Conservation (phyloP, 139 green algal species). For the Chlamydomonas incerta region DNA sequence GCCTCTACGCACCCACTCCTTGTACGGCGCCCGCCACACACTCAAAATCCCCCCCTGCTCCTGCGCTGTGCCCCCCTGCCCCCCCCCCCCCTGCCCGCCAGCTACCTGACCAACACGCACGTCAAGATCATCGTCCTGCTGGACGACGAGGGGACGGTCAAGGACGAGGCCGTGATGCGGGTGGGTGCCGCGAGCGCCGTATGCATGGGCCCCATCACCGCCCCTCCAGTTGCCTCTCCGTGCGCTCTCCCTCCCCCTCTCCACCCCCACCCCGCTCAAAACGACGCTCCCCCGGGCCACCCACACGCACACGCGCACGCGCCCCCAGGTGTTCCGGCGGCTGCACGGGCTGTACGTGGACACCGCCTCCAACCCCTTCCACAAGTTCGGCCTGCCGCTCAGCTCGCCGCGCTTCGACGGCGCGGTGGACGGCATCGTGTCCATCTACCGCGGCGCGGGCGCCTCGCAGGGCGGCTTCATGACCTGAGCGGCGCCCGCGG, state of each 20-base stretch:
- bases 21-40: too few species aligned
- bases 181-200: neutral
- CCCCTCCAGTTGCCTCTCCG: too few species aligned
- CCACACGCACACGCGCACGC: neutral
- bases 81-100: too few species aligned
- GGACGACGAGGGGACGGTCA: conserved; percentile 28
- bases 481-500: neutral
- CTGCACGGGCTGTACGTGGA: conserved; percentile 86
- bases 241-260: neutral
- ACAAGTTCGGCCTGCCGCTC: conserved; percentile 67
- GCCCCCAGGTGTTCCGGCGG: conserved; percentile 75
- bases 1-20: too few species aligned
- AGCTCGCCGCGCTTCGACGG: conserved; percentile 41
- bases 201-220: too few species aligned
- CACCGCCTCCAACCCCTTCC: conserved; percentile 88
- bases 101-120: conserved; percentile 84
- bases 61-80: too few species aligned
- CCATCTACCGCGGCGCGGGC: conserved; percentile 3
- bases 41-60: too few species aligned
- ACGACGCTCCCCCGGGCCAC: neutral
- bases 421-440: conserved; percentile 36
- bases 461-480: conserved; percentile 22
- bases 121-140: conserved; percentile 80
- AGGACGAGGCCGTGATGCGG: conserved; percentile 42
- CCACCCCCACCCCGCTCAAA: neutral